Percentiles rank a stretch among this genome's conserved stretches.
phyloP scores from a whole-genome alignment of 2,329 filamentous ascomycete species.

The Zelopaecilomyces penicillatus region DNA sequence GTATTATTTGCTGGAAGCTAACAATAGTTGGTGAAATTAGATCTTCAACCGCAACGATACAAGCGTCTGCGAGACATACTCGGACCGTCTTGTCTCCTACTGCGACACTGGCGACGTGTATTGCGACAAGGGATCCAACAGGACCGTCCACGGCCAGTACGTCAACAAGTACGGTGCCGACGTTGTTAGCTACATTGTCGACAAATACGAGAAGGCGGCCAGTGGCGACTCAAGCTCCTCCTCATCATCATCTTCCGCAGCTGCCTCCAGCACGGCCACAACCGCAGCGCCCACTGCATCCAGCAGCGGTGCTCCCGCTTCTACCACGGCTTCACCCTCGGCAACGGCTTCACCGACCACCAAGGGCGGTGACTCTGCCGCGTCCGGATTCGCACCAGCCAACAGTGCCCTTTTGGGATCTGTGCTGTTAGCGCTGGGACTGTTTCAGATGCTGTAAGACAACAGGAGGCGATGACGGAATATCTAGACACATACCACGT shows the following conservation, averaged over 20 bases:
- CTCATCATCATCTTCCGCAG: too few relatives aligned
- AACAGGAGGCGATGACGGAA: too few relatives aligned
- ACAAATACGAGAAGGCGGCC: slow-evolving; percentile 19
- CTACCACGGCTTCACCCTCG: background rate
- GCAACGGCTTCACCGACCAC: background rate
- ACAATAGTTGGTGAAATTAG: slow-evolving; percentile 14
- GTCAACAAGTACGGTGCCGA: slow-evolving; percentile 25
- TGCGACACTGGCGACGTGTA: slow-evolving; percentile 35
- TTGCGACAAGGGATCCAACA: slow-evolving; percentile 26
- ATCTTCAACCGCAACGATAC: slow-evolving; percentile 28
- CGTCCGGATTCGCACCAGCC: slow-evolving; percentile 1
- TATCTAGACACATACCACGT: too few relatives aligned
- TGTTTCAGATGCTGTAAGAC: slow-evolving; percentile 6
- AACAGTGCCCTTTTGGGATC: slow-evolving; percentile 6
- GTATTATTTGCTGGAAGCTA: background rate
- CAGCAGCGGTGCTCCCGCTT: background rate
- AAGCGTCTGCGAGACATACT: slow-evolving; percentile 27
- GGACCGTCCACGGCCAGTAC: slow-evolving; percentile 27
- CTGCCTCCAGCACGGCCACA: slow-evolving; percentile 2
- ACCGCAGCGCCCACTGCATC: slow-evolving; percentile 1
- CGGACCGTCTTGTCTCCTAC: slow-evolving; percentile 28
- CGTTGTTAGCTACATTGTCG: slow-evolving; percentile 27
- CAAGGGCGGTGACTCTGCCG: background rate
- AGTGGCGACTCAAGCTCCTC: background rate
- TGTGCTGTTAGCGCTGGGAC: background rate